These are phyloP conservation scores for Adansonia digitata DNA, from an alignment of 345 rosid genomes.

Conservation along the genomic window DNA sequence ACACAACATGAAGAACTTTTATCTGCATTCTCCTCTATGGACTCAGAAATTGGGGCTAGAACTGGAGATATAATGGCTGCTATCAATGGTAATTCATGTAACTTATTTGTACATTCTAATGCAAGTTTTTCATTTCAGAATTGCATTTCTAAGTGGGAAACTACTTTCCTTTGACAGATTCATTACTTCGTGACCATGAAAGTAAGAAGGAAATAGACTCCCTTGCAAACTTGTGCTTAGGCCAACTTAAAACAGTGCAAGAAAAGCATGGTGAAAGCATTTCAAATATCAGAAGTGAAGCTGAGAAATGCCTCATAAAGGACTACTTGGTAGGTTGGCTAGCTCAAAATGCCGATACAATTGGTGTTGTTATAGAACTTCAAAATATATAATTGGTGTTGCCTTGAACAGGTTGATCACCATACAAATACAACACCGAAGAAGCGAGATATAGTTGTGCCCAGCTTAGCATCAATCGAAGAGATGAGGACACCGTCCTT, in stretches of 20 bases:
- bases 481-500: constrained; percentile 42
- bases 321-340: constrained; percentile 60
- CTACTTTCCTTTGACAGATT: constrained; percentile 37
- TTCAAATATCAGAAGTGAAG: constrained; percentile 48
- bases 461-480: constrained; percentile 67
- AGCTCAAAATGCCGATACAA: background rate
- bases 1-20: constrained; percentile 36
- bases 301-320: constrained; percentile 64
- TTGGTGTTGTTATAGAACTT: background rate
- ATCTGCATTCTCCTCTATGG: constrained; percentile 40
- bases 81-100: constrained; percentile 44
- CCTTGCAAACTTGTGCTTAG: constrained; percentile 40
- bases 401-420: constrained; percentile 50
- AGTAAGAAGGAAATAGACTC: constrained; percentile 44
- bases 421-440: constrained; percentile 40
- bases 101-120: background rate
- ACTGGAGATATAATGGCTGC: constrained; percentile 36
- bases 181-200: constrained; percentile 44
- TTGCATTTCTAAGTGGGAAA: background rate
- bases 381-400: background rate
- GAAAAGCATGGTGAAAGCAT: constrained; percentile 57
- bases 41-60: constrained; percentile 38
- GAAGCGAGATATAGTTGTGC: constrained; percentile 50
- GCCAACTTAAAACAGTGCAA: constrained; percentile 46
- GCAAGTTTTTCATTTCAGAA: background rate